Evolutionary conservation across 163 green algal species (phyloP), one percentile per base, ranked within the genome.

Genomic region (Scenedesmus sp.): DNA sequence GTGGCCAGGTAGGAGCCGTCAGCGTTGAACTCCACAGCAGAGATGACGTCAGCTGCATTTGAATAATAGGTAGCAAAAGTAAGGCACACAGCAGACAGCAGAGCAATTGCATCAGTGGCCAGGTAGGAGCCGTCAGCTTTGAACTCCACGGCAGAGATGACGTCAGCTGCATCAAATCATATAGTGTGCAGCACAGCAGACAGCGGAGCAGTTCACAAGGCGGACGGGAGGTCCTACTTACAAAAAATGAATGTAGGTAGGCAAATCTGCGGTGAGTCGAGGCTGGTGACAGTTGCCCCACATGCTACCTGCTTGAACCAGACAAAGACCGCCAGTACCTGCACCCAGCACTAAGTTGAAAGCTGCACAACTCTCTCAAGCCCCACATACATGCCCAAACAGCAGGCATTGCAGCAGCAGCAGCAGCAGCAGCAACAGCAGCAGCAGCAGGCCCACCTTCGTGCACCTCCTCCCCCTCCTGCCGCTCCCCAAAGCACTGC

Each of bases 121-220:
- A 99, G 91, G 89, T 98, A 97, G 52, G 99, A 95, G 9, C 98
- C 98, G 84, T 95, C 95, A 2, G 95, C 86, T 90, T 99, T 97
- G 95, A 99, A 99, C 93, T 99, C 97, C 20, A 99, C 97, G 0
- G 98, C 97, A 3, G 97, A 99, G 67, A 99, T 99, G 67, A 99
- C 98, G 91, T 99, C 98, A 20, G 97, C 98, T 99, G 98, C 20
- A 26, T 62, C 46, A 54, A 73, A 73, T 20, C 16, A 55, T 9
- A 13, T 1, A 7, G 59, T 12, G 3, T 15, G 9, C 1, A 12
- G 23, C 23, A 46, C 13, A 12, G 10, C 23, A 46, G 26, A 12
- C 12, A 34, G 10, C 76, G 26, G 3, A 54, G 76, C 76, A 12
- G 57, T 15, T 26, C 64, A 76, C 64, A 76, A 16, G 64, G 13